Conservation (phyloP, 2,329 filamentous ascomycete species). For the Trichophyton verrucosum region DNA sequence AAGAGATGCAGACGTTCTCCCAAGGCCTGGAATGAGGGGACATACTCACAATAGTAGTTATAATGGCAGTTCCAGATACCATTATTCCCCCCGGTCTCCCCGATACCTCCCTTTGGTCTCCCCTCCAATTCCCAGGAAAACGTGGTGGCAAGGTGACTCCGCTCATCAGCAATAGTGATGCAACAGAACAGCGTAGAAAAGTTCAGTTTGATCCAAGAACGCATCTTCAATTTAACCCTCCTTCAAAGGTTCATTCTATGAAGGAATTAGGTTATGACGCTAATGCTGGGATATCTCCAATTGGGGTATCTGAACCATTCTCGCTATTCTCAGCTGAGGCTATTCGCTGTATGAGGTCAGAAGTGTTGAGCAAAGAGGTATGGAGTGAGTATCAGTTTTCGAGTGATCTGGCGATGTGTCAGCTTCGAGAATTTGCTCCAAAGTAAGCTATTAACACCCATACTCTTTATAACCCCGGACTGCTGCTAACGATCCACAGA, state of each 20-base stretch:
- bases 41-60: constrained; percentile 13
- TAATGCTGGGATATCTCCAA: constrained; percentile 46
- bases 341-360: constrained; percentile 48
- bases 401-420: constrained; percentile 46
- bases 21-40: constrained; percentile 1
- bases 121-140: constrained; percentile 3
- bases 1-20: background rate
- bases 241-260: constrained; percentile 46
- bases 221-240: constrained; percentile 44
- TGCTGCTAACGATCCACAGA: constrained; percentile 22
- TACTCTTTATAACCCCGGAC: constrained; percentile 2
- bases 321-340: constrained; percentile 50
- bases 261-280: constrained; percentile 47
- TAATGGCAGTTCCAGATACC: constrained; percentile 16
- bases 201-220: constrained; percentile 41
- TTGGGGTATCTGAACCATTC: constrained; percentile 55
- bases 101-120: constrained; percentile 10
- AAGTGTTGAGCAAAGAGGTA: constrained; percentile 48
- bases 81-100: constrained; percentile 9
- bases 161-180: background rate
- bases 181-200: constrained; percentile 6
- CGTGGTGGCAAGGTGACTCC: background rate
- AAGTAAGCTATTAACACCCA: constrained; percentile 33
- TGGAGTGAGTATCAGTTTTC: constrained; percentile 45
- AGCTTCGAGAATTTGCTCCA: constrained; percentile 44